A percentile compares a stretch with the other conserved stretches of the same genome.
These are phyloP conservation scores for Geotrichum phurueaensis DNA, from an alignment of 1,139 yeast species.

Conservation along the genomic window DNA sequence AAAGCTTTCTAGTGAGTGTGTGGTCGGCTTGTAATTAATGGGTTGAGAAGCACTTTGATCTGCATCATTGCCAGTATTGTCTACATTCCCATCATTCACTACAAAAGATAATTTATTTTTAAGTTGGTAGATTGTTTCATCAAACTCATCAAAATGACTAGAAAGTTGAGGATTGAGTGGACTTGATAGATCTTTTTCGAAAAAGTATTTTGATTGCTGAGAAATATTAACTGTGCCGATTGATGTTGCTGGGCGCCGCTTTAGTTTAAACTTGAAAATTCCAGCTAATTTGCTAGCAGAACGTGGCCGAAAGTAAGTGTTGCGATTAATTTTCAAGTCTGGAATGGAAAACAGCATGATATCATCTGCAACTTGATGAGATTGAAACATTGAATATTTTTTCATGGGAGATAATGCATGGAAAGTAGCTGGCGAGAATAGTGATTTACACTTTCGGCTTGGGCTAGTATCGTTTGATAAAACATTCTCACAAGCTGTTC, in stretches of 20 bases:
- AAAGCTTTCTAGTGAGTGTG: neutral
- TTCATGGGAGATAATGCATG: neutral
- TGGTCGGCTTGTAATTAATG: neutral
- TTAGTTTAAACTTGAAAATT: neutral
- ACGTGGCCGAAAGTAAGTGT: neutral
- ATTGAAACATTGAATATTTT: neutral
- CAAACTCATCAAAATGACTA: neutral
- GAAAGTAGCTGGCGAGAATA: neutral
- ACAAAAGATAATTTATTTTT: neutral
- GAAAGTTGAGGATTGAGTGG: neutral
- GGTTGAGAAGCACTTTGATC: neutral
- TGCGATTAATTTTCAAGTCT: neutral
- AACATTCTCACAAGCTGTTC: neutral
- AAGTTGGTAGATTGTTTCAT: neutral
- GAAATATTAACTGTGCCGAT: conserved; percentile 1
- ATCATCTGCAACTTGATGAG: neutral
- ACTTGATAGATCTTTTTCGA: neutral
- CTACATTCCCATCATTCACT: neutral
- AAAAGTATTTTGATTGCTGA: neutral
- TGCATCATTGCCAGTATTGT: neutral
- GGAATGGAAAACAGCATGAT: neutral
- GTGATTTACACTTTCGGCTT: neutral
- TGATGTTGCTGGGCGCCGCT: conserved; percentile 6
- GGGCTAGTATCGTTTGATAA: neutral
- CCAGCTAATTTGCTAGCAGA: neutral